phyloP scores from a whole-genome alignment of 805 yeast genomes.

The Metschnikowia hibisci region DNA sequence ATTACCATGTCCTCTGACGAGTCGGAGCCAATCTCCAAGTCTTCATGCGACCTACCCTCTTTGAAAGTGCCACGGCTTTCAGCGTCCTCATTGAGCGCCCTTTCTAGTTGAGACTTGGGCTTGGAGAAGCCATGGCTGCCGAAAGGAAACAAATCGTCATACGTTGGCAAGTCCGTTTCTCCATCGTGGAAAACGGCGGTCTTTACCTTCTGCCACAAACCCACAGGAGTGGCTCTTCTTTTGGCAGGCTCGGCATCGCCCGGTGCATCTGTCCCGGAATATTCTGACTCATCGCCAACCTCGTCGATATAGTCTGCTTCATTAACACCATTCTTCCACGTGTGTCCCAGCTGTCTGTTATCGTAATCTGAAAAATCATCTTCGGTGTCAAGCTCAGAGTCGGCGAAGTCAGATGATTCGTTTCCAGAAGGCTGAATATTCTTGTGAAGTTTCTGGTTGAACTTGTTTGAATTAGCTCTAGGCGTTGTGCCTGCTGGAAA shows the following conservation, averaged over 20 bases:
- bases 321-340: slow-evolving; percentile 29
- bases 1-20: slow-evolving; percentile 43
- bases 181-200: slow-evolving; percentile 36
- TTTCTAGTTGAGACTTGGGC: slow-evolving; percentile 35
- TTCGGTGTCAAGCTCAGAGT: slow-evolving; percentile 33
- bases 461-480: background rate
- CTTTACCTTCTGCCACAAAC: slow-evolving; percentile 43
- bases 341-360: slow-evolving; percentile 1
- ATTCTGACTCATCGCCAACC: slow-evolving; percentile 12
- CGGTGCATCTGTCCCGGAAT: slow-evolving; percentile 9
- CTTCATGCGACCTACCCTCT: slow-evolving; percentile 20
- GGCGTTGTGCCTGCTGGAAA: background rate
- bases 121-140: slow-evolving; percentile 26
- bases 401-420: slow-evolving; percentile 28
- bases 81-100: slow-evolving; percentile 24
- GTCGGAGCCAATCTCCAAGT: slow-evolving; percentile 34
- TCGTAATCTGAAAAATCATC: slow-evolving; percentile 24
- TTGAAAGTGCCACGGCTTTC: background rate
- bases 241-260: slow-evolving; percentile 1
- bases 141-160: slow-evolving; percentile 71
- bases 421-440: slow-evolving; percentile 6
- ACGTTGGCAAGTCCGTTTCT: slow-evolving; percentile 52
- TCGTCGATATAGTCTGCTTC: slow-evolving; percentile 27
- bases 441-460: background rate
- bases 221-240: slow-evolving; percentile 9